Evolutionary conservation across 2,329 filamentous ascomycete species (phyloP).

Genomic region (Aspergillus sp.): DNA sequence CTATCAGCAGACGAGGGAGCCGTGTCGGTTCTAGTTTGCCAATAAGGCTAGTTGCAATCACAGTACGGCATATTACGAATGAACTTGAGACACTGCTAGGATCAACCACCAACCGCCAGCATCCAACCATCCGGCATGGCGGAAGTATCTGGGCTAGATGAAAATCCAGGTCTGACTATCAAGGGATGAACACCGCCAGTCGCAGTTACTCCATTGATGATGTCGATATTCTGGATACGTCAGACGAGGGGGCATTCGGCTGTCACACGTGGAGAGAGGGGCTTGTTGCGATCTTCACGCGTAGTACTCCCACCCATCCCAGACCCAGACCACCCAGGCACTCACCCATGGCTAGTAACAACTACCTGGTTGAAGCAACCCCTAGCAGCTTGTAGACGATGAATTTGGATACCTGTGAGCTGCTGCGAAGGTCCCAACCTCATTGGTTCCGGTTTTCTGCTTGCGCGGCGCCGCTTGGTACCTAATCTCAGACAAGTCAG

Average conservation of each 20-base stretch:
- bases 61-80: not conserved
- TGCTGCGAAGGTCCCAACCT: not conserved
- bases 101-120: not conserved
- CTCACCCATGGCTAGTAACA: not conserved
- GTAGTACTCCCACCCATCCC: too few species aligned
- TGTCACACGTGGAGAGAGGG: conserved; percentile 18
- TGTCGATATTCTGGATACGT: conserved; percentile 16
- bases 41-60: not conserved
- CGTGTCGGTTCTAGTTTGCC: not conserved
- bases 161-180: conserved; percentile 6
- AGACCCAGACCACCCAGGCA: too few species aligned
- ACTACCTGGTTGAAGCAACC: not conserved
- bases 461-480: not conserved
- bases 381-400: not conserved
- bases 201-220: not conserved
- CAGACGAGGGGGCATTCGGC: conserved; percentile 4
- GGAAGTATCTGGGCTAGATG: not conserved
- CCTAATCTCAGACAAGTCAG: not conserved
- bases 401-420: not conserved
- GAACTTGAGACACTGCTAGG: not conserved
- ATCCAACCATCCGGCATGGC: not conserved
- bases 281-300: not conserved
- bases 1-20: not conserved
- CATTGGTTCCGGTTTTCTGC: not conserved
- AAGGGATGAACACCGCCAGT: conserved; percentile 1